Evolutionary conservation across 2,329 filamentous ascomycete species (phyloP), one percentile per base, ranked within the genome.

Genomic region (Colletotrichum gigasporum): DNA sequence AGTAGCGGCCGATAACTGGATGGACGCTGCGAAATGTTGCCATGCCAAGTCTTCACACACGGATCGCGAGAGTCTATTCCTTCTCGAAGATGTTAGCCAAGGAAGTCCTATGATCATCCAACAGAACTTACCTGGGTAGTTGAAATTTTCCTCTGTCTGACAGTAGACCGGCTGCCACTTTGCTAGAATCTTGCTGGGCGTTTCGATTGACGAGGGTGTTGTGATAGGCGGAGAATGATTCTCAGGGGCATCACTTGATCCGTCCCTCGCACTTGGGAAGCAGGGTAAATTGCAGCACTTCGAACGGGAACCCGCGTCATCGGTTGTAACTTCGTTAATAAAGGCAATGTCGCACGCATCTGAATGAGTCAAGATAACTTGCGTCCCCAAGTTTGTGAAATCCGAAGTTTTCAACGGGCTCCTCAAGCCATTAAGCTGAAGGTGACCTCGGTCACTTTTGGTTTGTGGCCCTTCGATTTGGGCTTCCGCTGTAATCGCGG

Each of bases 331-430:
- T 42, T 76, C 71, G 11, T 78, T 74, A 30, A 76, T 72, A 30
- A 78, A 69, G 6, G 75, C 72, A 52, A 72, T 71, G 57, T 74
- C 74, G 72, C 74, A 76, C 52, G 75, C 69, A 26, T 71, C 68
- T 3, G 71, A 66, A 1, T 67, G 54, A 20, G 72, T 71, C 55
- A 78, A 78, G 0, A 74, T 72, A 54, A 76, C 73, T 52, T 74
- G 73, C 14, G 73, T 74, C 26, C 70, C 70, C 6, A 70, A 71
- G 60, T 68, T 75, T 20, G 67, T 52, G 3, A 52, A 52, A 35
- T 34, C 26, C 20, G 37, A 47, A n/a, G 53, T 60, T 26, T 41
- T 45, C 28, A 14, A 53, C 32, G 32, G 30, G 45, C 63, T 65
- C 58, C 52, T 65, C 44, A 63, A 42, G 51, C 63, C 63, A 51